Evolutionary conservation across 208 protist genomes (phyloP).

Genomic region (Leishmania amazonensis): DNA sequence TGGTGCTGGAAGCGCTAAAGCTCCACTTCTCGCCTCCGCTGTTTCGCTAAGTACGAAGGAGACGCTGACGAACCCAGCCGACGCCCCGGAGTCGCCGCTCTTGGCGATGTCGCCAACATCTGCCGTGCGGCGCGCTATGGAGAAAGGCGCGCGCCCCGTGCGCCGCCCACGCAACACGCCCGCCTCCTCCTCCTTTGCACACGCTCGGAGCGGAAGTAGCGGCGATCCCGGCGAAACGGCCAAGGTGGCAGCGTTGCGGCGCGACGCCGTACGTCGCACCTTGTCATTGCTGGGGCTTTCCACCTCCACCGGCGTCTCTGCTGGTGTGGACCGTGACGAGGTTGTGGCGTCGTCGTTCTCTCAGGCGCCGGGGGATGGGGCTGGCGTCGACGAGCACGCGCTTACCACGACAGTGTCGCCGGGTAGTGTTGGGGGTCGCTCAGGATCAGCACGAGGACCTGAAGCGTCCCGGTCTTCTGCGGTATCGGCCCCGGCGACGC

Average conservation of each 20-base stretch:
- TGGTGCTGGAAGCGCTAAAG: background rate
- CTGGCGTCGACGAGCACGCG: background rate
- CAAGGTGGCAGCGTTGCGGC: constrained; percentile 14
- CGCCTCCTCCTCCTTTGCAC: background rate
- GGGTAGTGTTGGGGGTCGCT: background rate
- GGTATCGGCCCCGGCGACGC: background rate
- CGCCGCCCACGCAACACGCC: constrained; percentile 10
- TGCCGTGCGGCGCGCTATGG: constrained; percentile 12
- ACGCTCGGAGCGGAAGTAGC: background rate
- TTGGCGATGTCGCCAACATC: constrained; percentile 8
- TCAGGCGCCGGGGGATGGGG: background rate
- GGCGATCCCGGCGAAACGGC: background rate
- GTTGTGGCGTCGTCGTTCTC: background rate
- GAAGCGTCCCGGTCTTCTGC: background rate
- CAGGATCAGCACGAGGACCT: background rate
- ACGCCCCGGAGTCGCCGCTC: constrained; percentile 1
- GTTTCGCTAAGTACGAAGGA: background rate
- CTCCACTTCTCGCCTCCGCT: background rate
- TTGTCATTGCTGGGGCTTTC: constrained; percentile 15
- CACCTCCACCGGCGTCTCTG: constrained; percentile 1
- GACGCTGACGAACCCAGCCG: background rate
- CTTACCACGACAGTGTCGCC: background rate
- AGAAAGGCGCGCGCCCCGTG: constrained; percentile 27
- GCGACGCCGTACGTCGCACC: constrained; percentile 17
- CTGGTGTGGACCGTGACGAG: background rate